A percentile compares a stretch with the other conserved stretches of the same genome.
Conservation (phyloP, 371 early-diverging fungal genomes). For the Fennellomyces sp. region DNA sequence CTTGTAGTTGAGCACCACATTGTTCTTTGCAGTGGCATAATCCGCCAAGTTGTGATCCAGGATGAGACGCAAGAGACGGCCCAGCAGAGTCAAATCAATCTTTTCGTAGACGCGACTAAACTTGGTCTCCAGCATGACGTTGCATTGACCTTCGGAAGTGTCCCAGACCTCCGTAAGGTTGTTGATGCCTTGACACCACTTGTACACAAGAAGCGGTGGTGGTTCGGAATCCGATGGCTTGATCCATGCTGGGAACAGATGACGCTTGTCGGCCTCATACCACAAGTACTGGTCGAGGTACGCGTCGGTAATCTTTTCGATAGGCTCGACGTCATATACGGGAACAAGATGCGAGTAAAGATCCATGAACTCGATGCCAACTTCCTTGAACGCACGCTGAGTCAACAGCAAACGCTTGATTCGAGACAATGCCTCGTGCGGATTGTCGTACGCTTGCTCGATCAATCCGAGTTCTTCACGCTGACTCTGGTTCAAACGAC, state of each 20-base stretch:
- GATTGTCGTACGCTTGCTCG: slow-evolving; percentile 98
- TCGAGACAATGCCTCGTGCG: slow-evolving; percentile 92
- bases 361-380: slow-evolving; percentile 99
- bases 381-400: slow-evolving; percentile 99
- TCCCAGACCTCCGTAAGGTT: slow-evolving; percentile 96
- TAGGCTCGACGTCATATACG: slow-evolving; percentile 96
- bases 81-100: slow-evolving; percentile 97
- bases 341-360: slow-evolving; percentile 94
- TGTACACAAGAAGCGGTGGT: slow-evolving; percentile 95
- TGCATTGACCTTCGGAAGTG: slow-evolving; percentile 88
- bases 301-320: slow-evolving; percentile 99
- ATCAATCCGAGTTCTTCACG: slow-evolving; percentile 97
- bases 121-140: slow-evolving; percentile 93
- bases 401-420: slow-evolving; percentile 97
- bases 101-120: slow-evolving; percentile 94
- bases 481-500: slow-evolving; percentile 94
- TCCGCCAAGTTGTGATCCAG: slow-evolving; percentile 98
- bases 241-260: slow-evolving; percentile 97
- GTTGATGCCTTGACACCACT: slow-evolving; percentile 98
- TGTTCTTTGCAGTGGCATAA: slow-evolving; percentile 99
- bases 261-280: slow-evolving; percentile 92
- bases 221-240: slow-evolving; percentile 98
- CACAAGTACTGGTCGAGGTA: slow-evolving; percentile 99
- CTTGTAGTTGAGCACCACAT: slow-evolving; percentile 97
- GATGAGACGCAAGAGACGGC: slow-evolving; percentile 93